Evolutionary conservation across 2,329 filamentous ascomycete genomes (phyloP).

Genomic region (Claviceps sp.): DNA sequence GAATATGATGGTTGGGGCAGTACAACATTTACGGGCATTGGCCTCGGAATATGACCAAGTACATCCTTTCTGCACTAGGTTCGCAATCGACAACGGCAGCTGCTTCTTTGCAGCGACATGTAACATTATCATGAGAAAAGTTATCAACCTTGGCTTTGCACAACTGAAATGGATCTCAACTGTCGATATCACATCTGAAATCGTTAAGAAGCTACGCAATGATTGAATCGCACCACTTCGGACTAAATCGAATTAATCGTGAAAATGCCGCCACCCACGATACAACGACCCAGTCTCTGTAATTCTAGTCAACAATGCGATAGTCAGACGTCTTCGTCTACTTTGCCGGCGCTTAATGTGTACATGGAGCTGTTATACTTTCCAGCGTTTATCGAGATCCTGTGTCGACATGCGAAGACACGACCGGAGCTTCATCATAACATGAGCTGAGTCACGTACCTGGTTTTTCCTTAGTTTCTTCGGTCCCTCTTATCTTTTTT

Average conservation of each 20-base stretch:
- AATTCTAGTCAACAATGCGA: slow-evolving; percentile 15
- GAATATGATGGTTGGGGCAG: slow-evolving; percentile 24
- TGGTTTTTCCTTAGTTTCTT: neutral
- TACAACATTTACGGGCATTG: slow-evolving; percentile 22
- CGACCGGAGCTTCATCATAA: neutral
- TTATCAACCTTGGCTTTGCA: slow-evolving; percentile 14
- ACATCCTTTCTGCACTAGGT: slow-evolving; percentile 19
- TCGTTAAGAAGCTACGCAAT: slow-evolving; percentile 4
- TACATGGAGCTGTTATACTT: neutral
- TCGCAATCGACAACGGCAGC: slow-evolving; percentile 19
- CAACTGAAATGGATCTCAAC: slow-evolving; percentile 15
- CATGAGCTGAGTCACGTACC: slow-evolving; percentile 4
- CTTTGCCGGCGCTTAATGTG: neutral
- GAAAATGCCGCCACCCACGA: slow-evolving; percentile 19
- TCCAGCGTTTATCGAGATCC: neutral
- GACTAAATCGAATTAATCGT: slow-evolving; percentile 18
- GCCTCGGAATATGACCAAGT: slow-evolving; percentile 20
- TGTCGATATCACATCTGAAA: slow-evolving; percentile 12
- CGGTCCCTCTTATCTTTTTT: neutral
- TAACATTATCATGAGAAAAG: slow-evolving; percentile 14
- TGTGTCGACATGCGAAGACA: neutral
- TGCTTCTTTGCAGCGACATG: slow-evolving; percentile 16
- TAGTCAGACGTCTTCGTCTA: neutral
- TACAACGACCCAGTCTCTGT: slow-evolving; percentile 16
- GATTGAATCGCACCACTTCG: slow-evolving; percentile 5